A percentile compares a stretch with the other conserved stretches of the same genome.
These are phyloP conservation scores for Ascoidea asiatica DNA, from an alignment of 805 yeast species.

Conservation along the genomic window DNA sequence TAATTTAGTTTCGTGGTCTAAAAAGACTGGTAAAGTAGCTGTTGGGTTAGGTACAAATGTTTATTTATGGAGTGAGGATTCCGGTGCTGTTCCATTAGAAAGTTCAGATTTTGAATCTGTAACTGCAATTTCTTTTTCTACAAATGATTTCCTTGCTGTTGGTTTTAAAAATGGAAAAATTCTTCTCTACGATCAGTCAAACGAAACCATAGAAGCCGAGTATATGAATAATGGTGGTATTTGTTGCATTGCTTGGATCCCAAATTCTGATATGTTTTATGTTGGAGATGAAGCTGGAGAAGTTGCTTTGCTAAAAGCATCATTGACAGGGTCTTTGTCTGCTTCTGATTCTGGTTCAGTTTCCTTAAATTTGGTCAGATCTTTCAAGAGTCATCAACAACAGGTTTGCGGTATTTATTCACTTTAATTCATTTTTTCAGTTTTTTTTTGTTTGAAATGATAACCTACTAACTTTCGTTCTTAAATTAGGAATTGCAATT, in stretches of 20 bases:
- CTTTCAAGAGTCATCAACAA: conserved; percentile 35
- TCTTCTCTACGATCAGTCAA: conserved; percentile 26
- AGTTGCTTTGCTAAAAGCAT: conserved; percentile 28
- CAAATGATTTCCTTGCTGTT: conserved; percentile 31
- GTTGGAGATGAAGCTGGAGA: conserved; percentile 59
- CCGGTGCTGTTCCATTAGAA: conserved; percentile 30
- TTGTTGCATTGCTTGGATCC: conserved; percentile 51
- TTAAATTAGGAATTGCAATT: conserved; percentile 41
- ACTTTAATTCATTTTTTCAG: conserved; percentile 1
- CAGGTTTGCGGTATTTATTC: conserved; percentile 41
- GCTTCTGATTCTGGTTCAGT: too few species aligned
- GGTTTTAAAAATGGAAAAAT: conserved; percentile 49
- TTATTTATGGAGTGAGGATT: conserved; percentile 47
- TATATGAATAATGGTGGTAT: conserved; percentile 25
- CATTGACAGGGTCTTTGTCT: too few species aligned
- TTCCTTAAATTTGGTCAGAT: conserved; percentile 14
- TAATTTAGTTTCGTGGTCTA: conserved; percentile 64
- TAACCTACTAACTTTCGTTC: conserved; percentile 1
- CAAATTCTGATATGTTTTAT: conserved; percentile 27
- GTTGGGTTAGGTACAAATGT: conserved; percentile 53
- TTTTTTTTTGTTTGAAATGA: neutral
- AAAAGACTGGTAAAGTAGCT: conserved; percentile 31
- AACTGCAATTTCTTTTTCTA: conserved; percentile 45
- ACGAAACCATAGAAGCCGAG: conserved; percentile 7
- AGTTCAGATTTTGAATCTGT: conserved; percentile 20